Evolutionary conservation across 1,284 basidiomycete genomes (phyloP), one percentile per base, ranked within the genome.

Genomic region (Rhodotorula sp.): DNA sequence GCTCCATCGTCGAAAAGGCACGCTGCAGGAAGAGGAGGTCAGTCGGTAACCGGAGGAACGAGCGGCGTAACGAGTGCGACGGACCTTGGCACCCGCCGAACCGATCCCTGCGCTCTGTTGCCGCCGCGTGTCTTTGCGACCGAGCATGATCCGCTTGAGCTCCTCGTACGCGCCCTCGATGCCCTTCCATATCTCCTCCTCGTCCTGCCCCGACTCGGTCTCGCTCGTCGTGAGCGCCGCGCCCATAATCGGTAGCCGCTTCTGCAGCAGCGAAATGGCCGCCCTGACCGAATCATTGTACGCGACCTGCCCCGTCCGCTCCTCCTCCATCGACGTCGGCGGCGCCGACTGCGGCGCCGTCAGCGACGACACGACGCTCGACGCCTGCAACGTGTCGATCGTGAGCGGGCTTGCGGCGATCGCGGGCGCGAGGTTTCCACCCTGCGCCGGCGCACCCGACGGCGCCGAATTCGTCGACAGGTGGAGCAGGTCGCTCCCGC

Each of bases 131-230:
- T 68, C 70, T 51, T 64, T 70, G 25, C 75, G 48, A 2, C 61
- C 56, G 22, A 41, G 36, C 75, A 76, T 76, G 44, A 76, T 70
- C 17, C 73, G 57, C 67, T 66, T 66, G 58, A 76, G 32, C 57
- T 76, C 75, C 37, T 72, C 69, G 44, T 66, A 76, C 27, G 75
- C 71, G 19, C 70, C 68, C 65, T 74, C 75, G 29, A 76, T 71
- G 4, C 75, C 75, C 59, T 75, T 76, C 75, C 75, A 76, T 29
- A 76, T 76, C 65, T 76, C 73, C 59, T 74, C 75, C 59, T 76
- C 75, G 61, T 76, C 75, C n/a, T 71, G 55, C 1, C 73, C 75
- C 15, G 70, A 50, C 39, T 74, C 75, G 12, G 8, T 62, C 53
- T 62, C 66, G 29, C 70, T 70, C 39, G 70, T 51, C 21, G 73